phyloP scores from a whole-genome alignment of 176 grass and related monocot species.

The Carex kokanica region DNA sequence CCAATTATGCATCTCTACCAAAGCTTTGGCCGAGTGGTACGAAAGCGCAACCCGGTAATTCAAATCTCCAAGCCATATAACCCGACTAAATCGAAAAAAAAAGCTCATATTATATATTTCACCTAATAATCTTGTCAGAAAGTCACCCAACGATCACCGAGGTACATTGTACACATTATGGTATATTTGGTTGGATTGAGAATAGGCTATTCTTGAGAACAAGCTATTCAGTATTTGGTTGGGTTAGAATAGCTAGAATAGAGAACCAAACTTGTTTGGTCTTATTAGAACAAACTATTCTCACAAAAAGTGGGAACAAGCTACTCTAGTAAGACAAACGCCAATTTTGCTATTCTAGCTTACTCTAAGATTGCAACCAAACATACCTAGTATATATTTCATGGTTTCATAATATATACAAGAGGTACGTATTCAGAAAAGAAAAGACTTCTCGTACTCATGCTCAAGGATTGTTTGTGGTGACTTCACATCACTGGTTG shows the following conservation, averaged over 20 bases:
- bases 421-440: neutral
- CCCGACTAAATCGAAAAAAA: conserved; percentile 52
- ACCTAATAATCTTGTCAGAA: neutral
- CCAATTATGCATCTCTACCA: conserved; percentile 95
- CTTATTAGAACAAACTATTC: no score
- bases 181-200: no score
- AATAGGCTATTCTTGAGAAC: no score
- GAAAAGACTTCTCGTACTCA: conserved; percentile 43
- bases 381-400: neutral
- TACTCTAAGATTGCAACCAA: no score
- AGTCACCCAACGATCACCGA: neutral
- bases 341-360: no score
- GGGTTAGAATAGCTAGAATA: no score
- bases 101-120: neutral
- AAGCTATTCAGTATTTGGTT: no score
- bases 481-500: conserved; percentile 49
- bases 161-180: neutral
- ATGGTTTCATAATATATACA: neutral
- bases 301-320: no score
- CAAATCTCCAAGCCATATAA: conserved; percentile 99
- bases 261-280: no score
- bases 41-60: conserved; percentile 96
- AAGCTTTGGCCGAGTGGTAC: conserved; percentile 71
- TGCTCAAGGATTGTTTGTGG: conserved; percentile 92
- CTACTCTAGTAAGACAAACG: no score